Base-by-base conservation (phyloP, 2,329 filamentous ascomycete genomes). In the Dothiorella sarmentorum region DNA sequence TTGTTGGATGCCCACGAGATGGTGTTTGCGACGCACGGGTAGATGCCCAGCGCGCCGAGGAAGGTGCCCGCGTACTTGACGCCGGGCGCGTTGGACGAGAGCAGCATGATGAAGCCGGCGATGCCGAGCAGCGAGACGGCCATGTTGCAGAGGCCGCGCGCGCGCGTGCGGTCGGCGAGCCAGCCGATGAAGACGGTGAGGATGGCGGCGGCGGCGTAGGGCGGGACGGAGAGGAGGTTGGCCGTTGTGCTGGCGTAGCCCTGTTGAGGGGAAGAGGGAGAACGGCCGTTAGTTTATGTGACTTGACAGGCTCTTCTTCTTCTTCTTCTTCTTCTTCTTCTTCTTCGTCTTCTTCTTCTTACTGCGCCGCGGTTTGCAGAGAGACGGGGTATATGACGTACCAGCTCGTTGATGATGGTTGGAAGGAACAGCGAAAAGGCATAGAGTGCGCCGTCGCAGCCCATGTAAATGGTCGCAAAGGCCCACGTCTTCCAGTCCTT, bases 1-100 rank as follows among this genome's bases (percentile, higher is more conserved):
- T 96, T 97, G 76, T 97, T 97, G 47, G 87, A 85, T 17, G 87
- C 80, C 92, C 92, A 97, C 2, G 87, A 86, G 63, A 97, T 90
- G 0, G 90, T 96, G 69, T 96, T 94, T 7, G 90, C 77, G 59
- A 96, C 90, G 67, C 85, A 88, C 0, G 92, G 91, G 67, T 96
- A 96, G 65, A 96, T 96, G 1, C 92, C 91, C 59, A 93, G 78
- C 0, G 92, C 91, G 0, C 88, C 91, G 0, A 97, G 78, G 72
- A 96, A 97, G 0, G 85, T 89, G 0, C 89, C 92, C 0, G 86
- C 88, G 69, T 97, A 97, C 67, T 91, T 86, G 0, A 93, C 85
- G 0, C 79, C 80, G 0, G 91, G 78, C 4, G 78, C 77, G 3
- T 80, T 76, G 3, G 83, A 84, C 1, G 83, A 84, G 1, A 96